Base-by-base conservation (phyloP, 2,329 filamentous ascomycete species). In the Fusarium austroafricanum region DNA sequence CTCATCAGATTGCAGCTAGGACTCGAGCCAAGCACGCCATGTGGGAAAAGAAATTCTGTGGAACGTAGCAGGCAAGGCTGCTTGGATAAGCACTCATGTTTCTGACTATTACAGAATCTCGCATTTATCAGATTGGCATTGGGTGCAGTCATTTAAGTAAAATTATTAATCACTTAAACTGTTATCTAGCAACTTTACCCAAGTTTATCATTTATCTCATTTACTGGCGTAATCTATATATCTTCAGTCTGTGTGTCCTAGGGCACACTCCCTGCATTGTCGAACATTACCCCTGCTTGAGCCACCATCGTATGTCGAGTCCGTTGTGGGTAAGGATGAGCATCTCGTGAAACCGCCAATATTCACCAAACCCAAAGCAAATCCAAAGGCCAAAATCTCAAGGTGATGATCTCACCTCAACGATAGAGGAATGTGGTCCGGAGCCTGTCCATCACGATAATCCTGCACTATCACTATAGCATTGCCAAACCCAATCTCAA, bases 361-460 rank as follows among this genome's bases (percentile, higher is more conserved):
- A 31, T 10, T 29, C 28, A 10, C 10, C 10, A 31, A 12, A 31
- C 29, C 29, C 29, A 33, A 35, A 35, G 15, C 15, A 47, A 14
- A 9, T n/a, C 29, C 21, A 20, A 21, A 29, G 12, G 10, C 3
- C 10, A 53, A 40, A 18, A 29, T n/a, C 21, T 33, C 33, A 39
- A 26, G 37, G 29, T 38, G 26, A 66, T 69, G 51, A 69, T 47
- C 40, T 67, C 61, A 59, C 43, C 40, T 26, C 26, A 43, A 45
- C 14, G 39, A 21, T 28, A 38, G 12, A 43, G 65, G 65, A 69
- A 68, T 68, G 65, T 28, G n/a, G 12, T 38, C 45, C 38, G 42
- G 18, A 23, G 38, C 12, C 38, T 23, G 23, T 23, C 51, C 58
- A 23, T 18, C 45, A n/a, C 35, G 18, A 21, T 60, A 43, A 15